Conservation (phyloP, 257 asterid genomes). For the Lithospermum erythrorhizon region DNA sequence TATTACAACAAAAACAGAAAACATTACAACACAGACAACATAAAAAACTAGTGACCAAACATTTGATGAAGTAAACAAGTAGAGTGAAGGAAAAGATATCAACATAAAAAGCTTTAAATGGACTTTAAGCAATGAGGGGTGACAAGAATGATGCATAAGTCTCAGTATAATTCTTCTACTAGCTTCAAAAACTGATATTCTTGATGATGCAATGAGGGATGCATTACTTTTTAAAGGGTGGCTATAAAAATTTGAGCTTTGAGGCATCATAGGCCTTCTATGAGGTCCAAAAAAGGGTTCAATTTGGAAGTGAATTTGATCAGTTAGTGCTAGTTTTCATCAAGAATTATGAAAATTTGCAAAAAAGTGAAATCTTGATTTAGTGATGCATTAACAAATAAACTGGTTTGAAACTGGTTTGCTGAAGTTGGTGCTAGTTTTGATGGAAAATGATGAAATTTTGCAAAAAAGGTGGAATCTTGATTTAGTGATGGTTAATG, state of each 20-base stretch:
- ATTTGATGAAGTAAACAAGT: slow-evolving; percentile 19
- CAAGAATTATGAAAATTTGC: too few species aligned
- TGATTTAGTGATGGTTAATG: slow-evolving; percentile 8
- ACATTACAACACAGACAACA: slow-evolving; percentile 14
- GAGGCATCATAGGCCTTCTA: slow-evolving; percentile 30
- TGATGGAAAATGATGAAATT: slow-evolving; percentile 7
- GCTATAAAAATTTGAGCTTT: slow-evolving; percentile 22
- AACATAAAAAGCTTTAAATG: slow-evolving; percentile 27
- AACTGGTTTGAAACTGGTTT: too few species aligned
- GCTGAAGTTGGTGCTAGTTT: slow-evolving; percentile 5
- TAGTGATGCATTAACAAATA: too few species aligned
- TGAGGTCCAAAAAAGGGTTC: slow-evolving; percentile 27
- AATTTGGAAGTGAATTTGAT: slow-evolving; percentile 10
- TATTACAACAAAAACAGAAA: slow-evolving; percentile 20
- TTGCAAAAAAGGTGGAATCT: slow-evolving; percentile 18
- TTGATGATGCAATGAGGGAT: slow-evolving; percentile 19
- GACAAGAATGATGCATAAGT: slow-evolving; percentile 29
- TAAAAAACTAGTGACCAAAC: slow-evolving; percentile 20
- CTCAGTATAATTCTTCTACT: slow-evolving; percentile 28
- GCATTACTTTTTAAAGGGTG: slow-evolving; percentile 2
- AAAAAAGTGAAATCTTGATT: too few species aligned
- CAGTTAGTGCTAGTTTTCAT: too few species aligned
- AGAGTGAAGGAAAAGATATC: slow-evolving; percentile 24
- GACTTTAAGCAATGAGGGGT: slow-evolving; percentile 24
- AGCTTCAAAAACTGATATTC: slow-evolving; percentile 23